These are phyloP conservation scores for Phytomonas sp. DNA, from an alignment of 208 protist species.

Conservation along the genomic window DNA sequence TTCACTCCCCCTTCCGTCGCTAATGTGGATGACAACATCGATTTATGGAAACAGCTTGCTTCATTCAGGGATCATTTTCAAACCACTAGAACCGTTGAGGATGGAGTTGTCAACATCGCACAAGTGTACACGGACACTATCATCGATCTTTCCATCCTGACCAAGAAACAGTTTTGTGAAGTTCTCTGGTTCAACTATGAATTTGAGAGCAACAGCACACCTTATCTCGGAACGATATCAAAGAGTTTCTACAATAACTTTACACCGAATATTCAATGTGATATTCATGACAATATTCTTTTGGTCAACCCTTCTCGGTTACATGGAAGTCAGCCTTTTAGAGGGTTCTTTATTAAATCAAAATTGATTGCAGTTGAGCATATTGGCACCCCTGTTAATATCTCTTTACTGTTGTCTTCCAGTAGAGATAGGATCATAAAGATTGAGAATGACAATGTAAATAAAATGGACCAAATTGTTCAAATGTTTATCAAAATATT, in stretches of 20 bases:
- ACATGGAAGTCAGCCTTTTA: neutral
- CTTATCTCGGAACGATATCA: neutral
- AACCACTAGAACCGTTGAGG: neutral
- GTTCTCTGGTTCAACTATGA: neutral
- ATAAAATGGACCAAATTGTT: neutral
- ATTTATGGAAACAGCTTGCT: neutral
- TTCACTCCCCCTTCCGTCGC: neutral
- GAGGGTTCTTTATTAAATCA: neutral
- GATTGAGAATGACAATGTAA: neutral
- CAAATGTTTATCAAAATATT: neutral
- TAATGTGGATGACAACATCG: neutral
- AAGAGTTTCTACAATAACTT: neutral
- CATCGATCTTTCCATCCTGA: neutral
- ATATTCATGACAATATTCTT: neutral
- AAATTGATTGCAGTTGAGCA: neutral
- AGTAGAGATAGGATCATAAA: neutral
- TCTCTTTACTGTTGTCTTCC: neutral
- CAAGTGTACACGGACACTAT: neutral
- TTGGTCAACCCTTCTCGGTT: neutral
- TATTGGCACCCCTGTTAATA: neutral
- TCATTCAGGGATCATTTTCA: neutral
- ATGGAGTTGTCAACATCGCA: neutral
- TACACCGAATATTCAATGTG: neutral
- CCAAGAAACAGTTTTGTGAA: neutral
- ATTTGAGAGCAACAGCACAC: neutral